phyloP scores from a whole-genome alignment of 169 alveolate genomes.

The Eimeria maxima region DNA sequence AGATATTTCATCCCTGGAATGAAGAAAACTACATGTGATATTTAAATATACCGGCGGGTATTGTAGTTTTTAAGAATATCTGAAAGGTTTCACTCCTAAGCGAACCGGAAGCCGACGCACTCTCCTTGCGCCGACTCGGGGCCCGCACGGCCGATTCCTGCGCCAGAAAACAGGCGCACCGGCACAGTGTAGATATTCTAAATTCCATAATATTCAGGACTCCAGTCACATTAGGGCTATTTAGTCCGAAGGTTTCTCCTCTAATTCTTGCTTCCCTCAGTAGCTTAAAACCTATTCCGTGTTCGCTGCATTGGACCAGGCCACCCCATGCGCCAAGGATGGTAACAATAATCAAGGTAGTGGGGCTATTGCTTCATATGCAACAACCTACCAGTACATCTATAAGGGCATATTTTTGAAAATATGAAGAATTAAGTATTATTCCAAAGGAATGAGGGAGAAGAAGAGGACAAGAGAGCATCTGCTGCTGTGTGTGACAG shows the following conservation, averaged over 20 bases:
- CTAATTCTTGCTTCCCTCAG: background rate
- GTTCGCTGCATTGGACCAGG: background rate
- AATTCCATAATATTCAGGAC: background rate
- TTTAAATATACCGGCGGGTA: background rate
- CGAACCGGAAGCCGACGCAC: background rate
- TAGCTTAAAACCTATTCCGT: background rate
- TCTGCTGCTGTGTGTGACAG: no score
- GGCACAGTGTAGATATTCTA: background rate
- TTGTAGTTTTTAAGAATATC: no score
- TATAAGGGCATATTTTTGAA: no score
- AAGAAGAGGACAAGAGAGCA: no score
- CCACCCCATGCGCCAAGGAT: background rate
- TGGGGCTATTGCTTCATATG: background rate
- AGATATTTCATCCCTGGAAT: constrained; percentile 2
- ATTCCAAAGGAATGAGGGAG: no score
- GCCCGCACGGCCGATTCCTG: constrained; percentile 3
- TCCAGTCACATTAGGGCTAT: background rate
- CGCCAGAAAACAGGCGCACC: background rate
- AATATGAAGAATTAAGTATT: no score
- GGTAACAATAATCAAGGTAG: background rate
- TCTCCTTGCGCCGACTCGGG: background rate
- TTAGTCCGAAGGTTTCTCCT: background rate
- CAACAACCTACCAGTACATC: background rate
- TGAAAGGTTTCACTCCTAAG: background rate
- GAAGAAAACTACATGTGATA: background rate